These are phyloP conservation scores for Fusarium succisae DNA, from an alignment of 2,329 filamentous ascomycete species.

Conservation along the genomic window DNA sequence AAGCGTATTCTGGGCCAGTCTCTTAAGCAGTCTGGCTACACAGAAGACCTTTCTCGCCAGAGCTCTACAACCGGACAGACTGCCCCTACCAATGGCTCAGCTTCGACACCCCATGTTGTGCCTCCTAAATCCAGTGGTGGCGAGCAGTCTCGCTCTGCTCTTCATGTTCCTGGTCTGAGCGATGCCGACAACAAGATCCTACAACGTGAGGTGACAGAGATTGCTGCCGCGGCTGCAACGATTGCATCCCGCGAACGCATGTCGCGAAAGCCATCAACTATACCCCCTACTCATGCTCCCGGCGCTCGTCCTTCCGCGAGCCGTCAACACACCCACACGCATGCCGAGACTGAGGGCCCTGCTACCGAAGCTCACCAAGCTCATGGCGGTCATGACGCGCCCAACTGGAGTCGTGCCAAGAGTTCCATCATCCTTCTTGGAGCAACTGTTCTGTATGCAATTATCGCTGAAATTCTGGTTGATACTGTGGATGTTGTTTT, in stretches of 20 bases:
- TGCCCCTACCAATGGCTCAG: slow-evolving; percentile 53
- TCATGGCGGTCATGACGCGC: slow-evolving; percentile 90
- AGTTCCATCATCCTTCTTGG: slow-evolving; percentile 88
- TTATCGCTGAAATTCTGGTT: slow-evolving; percentile 96
- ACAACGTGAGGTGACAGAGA: slow-evolving; percentile 88
- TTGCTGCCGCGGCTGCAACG: slow-evolving; percentile 89
- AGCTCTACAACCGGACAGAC: slow-evolving; percentile 49
- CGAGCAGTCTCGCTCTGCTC: slow-evolving; percentile 52
- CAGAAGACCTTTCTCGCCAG: slow-evolving; percentile 56
- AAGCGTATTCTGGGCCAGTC: slow-evolving; percentile 94
- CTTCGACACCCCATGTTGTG: slow-evolving; percentile 74
- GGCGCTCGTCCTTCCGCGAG: slow-evolving; percentile 39
- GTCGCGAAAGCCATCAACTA: slow-evolving; percentile 51
- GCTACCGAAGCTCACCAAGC: slow-evolving; percentile 49
- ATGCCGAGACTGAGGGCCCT: slow-evolving; percentile 42
- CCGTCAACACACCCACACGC: slow-evolving; percentile 45
- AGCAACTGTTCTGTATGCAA: slow-evolving; percentile 91
- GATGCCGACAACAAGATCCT: slow-evolving; percentile 84
- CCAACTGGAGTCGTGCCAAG: slow-evolving; percentile 95
- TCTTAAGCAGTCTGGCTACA: slow-evolving; percentile 81
- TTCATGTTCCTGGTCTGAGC: slow-evolving; percentile 75
- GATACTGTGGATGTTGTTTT: slow-evolving; percentile 98
- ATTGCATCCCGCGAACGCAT: slow-evolving; percentile 80
- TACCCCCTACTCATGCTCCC: slow-evolving; percentile 33
- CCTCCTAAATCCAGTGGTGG: slow-evolving; percentile 69